Conservation (phyloP, 1,284 basidiomycete genomes). For the Heterobasidion irregulare region DNA sequence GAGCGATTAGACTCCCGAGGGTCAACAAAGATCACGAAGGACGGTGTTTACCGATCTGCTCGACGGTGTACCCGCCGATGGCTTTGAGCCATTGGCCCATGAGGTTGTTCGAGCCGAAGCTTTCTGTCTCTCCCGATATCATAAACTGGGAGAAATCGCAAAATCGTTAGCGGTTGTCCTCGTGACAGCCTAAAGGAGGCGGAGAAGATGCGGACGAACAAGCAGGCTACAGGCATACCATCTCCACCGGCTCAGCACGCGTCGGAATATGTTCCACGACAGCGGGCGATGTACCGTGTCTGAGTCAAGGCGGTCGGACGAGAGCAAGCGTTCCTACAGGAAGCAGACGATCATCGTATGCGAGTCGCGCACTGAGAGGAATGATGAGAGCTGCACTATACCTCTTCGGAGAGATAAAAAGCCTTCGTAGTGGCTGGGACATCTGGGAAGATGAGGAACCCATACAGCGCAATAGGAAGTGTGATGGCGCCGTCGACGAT, state of each 20-base stretch:
- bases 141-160: slow-evolving; percentile 34
- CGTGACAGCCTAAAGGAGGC: background rate
- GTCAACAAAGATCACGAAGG: background rate
- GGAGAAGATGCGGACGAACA: slow-evolving; percentile 24
- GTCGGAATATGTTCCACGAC: slow-evolving; percentile 38
- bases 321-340: slow-evolving; percentile 45
- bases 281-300: slow-evolving; percentile 34
- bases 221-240: slow-evolving; percentile 62
- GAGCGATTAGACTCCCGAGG: too few relatives aligned
- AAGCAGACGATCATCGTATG: slow-evolving; percentile 1
- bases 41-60: slow-evolving; percentile 38
- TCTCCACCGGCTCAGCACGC: slow-evolving; percentile 56
- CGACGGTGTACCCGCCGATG: slow-evolving; percentile 50
- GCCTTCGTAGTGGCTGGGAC: slow-evolving; percentile 57
- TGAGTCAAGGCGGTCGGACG: slow-evolving; percentile 34
- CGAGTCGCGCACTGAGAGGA: background rate
- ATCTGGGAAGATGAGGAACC: slow-evolving; percentile 67
- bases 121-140: slow-evolving; percentile 61
- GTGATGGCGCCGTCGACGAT: slow-evolving; percentile 72
- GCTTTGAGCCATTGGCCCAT: slow-evolving; percentile 73
- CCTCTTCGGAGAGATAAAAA: slow-evolving; percentile 56
- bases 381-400: slow-evolving; percentile 17
- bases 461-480: slow-evolving; percentile 64
- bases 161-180: too few relatives aligned
- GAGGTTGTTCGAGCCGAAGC: slow-evolving; percentile 64